Conservation (phyloP, 148 eudicot species). For the Cornus kousa region DNA sequence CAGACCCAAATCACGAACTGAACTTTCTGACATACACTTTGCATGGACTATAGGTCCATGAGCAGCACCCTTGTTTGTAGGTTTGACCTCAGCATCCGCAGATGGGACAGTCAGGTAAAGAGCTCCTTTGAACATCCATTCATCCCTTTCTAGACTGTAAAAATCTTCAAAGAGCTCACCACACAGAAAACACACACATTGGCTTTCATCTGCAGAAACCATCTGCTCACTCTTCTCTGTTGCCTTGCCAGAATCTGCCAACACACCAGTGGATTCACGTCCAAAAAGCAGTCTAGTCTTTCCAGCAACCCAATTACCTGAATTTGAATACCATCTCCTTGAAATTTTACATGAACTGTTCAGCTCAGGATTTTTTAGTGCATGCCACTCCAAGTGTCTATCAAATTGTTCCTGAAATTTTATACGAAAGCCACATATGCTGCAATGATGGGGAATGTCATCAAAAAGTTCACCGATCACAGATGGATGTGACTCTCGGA, state of each 20-base stretch:
- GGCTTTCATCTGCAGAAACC: constrained; percentile 94
- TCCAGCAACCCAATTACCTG: constrained; percentile 62
- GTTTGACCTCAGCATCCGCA: constrained; percentile 18
- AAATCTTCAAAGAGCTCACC: constrained; percentile 91
- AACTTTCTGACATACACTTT: constrained; percentile 58
- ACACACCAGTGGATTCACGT: constrained; percentile 9
- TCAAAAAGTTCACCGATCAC: constrained; percentile 64
- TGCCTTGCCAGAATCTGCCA: constrained; percentile 25
- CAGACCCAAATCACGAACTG: constrained; percentile 52
- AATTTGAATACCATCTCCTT: constrained; percentile 70
- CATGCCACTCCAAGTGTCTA: constrained; percentile 91
- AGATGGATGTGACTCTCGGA: constrained; percentile 60
- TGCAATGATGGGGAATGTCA: constrained; percentile 64
- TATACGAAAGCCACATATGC: constrained; percentile 67
- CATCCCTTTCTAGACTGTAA: constrained; percentile 56
- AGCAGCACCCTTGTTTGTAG: constrained; percentile 27
- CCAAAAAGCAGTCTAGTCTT: constrained; percentile 26
- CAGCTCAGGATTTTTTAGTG: constrained; percentile 38
- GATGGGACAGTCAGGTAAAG: constrained; percentile 46
- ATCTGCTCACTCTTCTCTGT: constrained; percentile 37
- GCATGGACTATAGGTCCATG: constrained; percentile 70
- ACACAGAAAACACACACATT: constrained; percentile 81
- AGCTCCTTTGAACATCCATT: constrained; percentile 95
- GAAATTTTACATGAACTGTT: constrained; percentile 29
- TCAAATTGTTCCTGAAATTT: constrained; percentile 60